Conservation (phyloP, 345 rosid species). For the Zanthoxylum bungeanum region DNA sequence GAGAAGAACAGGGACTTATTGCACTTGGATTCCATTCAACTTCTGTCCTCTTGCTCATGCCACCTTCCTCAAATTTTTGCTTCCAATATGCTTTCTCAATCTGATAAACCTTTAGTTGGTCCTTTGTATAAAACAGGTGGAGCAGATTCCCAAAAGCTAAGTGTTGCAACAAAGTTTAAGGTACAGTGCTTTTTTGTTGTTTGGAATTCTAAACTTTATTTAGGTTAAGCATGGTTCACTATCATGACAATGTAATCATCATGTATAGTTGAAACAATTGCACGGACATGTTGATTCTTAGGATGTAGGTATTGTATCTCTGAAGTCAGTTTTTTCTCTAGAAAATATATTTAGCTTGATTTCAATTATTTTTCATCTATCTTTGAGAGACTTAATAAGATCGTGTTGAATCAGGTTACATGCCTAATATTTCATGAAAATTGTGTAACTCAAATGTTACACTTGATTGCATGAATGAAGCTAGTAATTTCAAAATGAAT, state of each 20-base stretch:
- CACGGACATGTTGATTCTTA: background rate
- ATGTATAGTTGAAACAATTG: constrained; percentile 6
- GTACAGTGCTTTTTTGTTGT: constrained; percentile 30
- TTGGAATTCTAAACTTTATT: constrained; percentile 2
- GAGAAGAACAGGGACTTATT: constrained; percentile 96
- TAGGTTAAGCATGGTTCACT: background rate
- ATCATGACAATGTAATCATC: background rate
- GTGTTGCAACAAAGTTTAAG: constrained; percentile 95
- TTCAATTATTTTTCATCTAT: background rate
- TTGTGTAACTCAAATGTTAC: background rate
- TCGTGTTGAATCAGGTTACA: background rate
- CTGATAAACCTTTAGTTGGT: constrained; percentile 73
- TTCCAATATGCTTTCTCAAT: constrained; percentile 74
- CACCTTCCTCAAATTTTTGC: constrained; percentile 91
- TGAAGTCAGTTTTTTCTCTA: background rate
- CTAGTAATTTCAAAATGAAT: background rate
- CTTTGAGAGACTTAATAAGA: background rate
- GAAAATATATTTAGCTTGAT: background rate
- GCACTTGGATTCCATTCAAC: constrained; percentile 90
- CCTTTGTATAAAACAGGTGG: constrained; percentile 92
- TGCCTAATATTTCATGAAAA: background rate
- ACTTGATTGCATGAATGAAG: background rate
- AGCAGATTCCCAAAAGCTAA: constrained; percentile 92
- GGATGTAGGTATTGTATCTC: background rate
- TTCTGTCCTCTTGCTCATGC: constrained; percentile 85